Evolutionary conservation across 768 basidiomycete genomes (phyloP), one percentile per base, ranked within the genome.

Genomic region (Suillus decipiens): DNA sequence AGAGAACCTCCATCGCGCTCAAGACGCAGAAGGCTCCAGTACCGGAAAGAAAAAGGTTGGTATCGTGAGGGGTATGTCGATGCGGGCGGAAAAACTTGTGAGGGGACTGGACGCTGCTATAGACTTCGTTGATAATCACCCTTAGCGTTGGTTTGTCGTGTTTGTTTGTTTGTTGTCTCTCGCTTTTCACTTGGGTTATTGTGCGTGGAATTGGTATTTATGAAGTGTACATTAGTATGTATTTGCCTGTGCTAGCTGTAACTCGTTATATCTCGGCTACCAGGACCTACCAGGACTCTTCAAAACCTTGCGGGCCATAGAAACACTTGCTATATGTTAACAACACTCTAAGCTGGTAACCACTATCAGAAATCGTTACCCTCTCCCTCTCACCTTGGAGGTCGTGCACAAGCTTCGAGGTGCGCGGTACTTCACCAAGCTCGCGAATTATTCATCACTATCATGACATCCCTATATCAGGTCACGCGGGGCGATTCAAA

Each of bases 101-200:
- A 72, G 69, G 48, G 74, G 75, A 33, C 69, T 80, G 61, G 79
- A 80, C 64, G 75, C 78, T 5, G 78, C 79, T 0, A 72, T 80
- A 42, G 79, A 80, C 63, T 80, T 80, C 63, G 79, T 79, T 24
- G 79, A 80, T 64, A 61, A 39, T 24, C 45, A 61, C 58, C 54
- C 48, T 37, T 61, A 61, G 39, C 34, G 24, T 14, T n/a, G 14
- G 34, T 11, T 33, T 58, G 17, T 43, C 12, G 12, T 45, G 45
- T 24, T 11, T 17, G 33, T 39, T 34, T 5, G n/a, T 33, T 22
- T 17, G 2, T 2, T 51, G 5, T 59, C 15, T 50, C 2, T 3
- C 37, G 24, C 22, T 42, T 36, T 31, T 24, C 33, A 15, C 24
- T 12, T 59, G 17, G 19, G 24, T 59, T 17, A 59, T 59, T 51